Evolutionary conservation across 768 basidiomycete species (phyloP).

Genomic region (Chlorophyllum brunneum): DNA sequence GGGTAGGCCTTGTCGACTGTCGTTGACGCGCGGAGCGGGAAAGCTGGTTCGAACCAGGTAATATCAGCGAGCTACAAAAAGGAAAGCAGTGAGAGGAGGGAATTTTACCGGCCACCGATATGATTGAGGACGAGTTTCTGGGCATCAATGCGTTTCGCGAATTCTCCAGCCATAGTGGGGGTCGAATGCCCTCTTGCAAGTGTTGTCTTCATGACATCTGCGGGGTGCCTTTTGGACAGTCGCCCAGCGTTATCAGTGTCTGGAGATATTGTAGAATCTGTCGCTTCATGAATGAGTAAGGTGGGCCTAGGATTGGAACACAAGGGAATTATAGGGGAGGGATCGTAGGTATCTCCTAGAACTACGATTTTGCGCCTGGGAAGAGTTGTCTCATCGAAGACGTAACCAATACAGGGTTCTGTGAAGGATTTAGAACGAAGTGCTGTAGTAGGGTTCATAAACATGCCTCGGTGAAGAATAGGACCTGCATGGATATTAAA

Average conservation of each 20-base stretch:
- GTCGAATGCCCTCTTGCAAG: conserved; percentile 75
- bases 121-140: conserved; percentile 71
- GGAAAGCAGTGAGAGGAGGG: conserved; percentile 1
- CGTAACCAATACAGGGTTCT: conserved; percentile 81
- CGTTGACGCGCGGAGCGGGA: conserved; percentile 37
- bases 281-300: conserved; percentile 84
- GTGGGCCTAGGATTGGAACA: conserved; percentile 46
- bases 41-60: conserved; percentile 35
- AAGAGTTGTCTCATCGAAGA: conserved; percentile 54
- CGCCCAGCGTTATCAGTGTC: conserved; percentile 43
- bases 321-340: conserved; percentile 54
- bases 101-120: conserved; percentile 59
- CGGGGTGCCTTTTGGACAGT: conserved; percentile 36
- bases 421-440: conserved; percentile 1
- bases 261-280: conserved; percentile 65
- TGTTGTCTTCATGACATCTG: conserved; percentile 44
- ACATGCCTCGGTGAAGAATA: conserved; percentile 70
- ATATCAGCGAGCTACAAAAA: background rate
- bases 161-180: conserved; percentile 72
- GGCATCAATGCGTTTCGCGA: conserved; percentile 61
- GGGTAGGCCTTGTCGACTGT: conserved; percentile 30
- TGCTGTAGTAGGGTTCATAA: background rate
- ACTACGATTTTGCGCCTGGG: conserved; percentile 64
- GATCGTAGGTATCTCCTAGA: conserved; percentile 75
- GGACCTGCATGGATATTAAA: conserved; percentile 71